Evolutionary conservation across 129 eudicot species (phyloP).

Genomic region (Sambucus nigra): DNA sequence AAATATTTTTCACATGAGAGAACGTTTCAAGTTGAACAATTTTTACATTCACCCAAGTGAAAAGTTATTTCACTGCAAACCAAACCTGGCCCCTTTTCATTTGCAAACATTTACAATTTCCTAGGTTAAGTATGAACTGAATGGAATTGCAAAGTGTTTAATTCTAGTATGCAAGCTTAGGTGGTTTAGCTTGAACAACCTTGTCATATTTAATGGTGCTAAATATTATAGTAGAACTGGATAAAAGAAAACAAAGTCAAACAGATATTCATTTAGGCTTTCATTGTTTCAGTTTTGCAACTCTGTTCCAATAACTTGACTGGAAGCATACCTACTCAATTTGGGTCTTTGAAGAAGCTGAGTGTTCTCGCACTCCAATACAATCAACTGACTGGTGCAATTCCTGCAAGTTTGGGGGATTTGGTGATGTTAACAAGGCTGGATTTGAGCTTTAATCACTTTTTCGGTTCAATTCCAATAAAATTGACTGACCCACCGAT

Average conservation of each 20-base stretch:
- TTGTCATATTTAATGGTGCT: constrained; percentile 1
- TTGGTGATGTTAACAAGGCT: constrained; percentile 45
- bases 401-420: constrained; percentile 80
- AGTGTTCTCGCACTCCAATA: constrained; percentile 81
- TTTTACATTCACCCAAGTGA: no score
- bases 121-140: not conserved
- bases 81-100: no score
- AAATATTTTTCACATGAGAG: no score
- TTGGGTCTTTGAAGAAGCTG: constrained; percentile 71
- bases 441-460: constrained; percentile 70
- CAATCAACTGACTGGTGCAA: constrained; percentile 77
- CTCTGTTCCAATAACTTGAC: constrained; percentile 78
- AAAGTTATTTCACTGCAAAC: no score
- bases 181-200: not conserved
- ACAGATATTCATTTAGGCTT: not conserved
- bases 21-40: no score
- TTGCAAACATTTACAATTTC: no score
- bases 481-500: constrained; percentile 56
- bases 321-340: constrained; percentile 77
- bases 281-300: constrained; percentile 56
- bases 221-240: not conserved
- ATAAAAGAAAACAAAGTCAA: not conserved
- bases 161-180: not conserved
- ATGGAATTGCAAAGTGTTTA: not conserved
- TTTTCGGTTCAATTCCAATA: constrained; percentile 74